Conservation (phyloP, 2,329 filamentous ascomycete species). For the Ascochyta viciae-villosae region DNA sequence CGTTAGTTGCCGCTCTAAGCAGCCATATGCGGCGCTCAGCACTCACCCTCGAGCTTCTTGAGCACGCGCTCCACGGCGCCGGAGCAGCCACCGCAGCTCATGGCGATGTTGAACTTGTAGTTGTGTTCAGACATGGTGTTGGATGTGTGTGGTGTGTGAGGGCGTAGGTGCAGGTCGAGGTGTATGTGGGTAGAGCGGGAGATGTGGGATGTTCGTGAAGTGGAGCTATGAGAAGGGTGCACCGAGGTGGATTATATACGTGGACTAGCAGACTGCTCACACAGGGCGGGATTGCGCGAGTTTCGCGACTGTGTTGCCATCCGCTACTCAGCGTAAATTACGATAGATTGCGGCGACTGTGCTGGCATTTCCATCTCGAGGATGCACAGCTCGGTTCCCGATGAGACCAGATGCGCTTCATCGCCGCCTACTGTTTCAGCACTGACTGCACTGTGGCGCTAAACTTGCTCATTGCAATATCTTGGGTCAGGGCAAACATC, state of each 20-base stretch:
- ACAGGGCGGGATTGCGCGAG: slow-evolving; percentile 18
- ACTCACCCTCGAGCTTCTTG: slow-evolving; percentile 85
- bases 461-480: slow-evolving; percentile 44
- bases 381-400: slow-evolving; percentile 17
- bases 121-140: slow-evolving; percentile 71
- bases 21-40: slow-evolving; percentile 6
- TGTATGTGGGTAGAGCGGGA: neutral
- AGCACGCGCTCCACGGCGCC: slow-evolving; percentile 91
- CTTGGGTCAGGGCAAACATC: neutral
- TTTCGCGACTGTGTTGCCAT: slow-evolving; percentile 23
- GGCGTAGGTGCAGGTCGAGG: slow-evolving; percentile 1
- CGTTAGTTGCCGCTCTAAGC: slow-evolving; percentile 19
- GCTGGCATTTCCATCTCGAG: slow-evolving; percentile 18
- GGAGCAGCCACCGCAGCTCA: slow-evolving; percentile 96
- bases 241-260: slow-evolving; percentile 13
- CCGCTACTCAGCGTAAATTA: slow-evolving; percentile 15
- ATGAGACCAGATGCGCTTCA: slow-evolving; percentile 36
- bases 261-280: slow-evolving; percentile 5
- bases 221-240: slow-evolving; percentile 9
- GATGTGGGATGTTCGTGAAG: slow-evolving; percentile 9
- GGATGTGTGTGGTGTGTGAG: slow-evolving; percentile 9
- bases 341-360: slow-evolving; percentile 22
- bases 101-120: slow-evolving; percentile 94
- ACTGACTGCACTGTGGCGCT: slow-evolving; percentile 35
- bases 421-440: slow-evolving; percentile 22